Percentiles rank a stretch among this genome's conserved stretches.
Conservation (phyloP, 2,329 filamentous ascomycete genomes). For the Talaromyces sp. region DNA sequence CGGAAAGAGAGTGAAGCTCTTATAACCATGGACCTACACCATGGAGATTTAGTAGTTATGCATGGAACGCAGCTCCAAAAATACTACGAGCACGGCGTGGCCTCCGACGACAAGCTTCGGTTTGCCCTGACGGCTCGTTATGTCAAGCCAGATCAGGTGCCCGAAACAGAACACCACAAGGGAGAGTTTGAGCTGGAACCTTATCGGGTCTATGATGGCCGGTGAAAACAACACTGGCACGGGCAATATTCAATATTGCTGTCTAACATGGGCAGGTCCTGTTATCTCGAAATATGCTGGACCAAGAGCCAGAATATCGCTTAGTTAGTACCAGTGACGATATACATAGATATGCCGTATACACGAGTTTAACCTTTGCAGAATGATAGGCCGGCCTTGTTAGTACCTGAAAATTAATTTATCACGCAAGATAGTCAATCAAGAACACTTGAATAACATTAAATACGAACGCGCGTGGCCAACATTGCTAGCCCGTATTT, state of each 20-base stretch:
- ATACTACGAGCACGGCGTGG: slow-evolving; percentile 45
- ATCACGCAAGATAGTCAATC: background rate
- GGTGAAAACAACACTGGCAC: slow-evolving; percentile 10
- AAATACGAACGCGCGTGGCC: background rate
- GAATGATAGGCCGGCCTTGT: background rate
- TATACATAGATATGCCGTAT: background rate
- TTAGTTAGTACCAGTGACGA: no score
- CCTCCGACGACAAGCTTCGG: slow-evolving; percentile 24
- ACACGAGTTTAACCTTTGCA: background rate
- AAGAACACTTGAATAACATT: background rate
- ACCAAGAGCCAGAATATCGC: background rate
- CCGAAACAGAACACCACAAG: slow-evolving; percentile 19
- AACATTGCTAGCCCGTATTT: background rate
- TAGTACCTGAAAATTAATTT: background rate
- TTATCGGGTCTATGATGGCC: slow-evolving; percentile 26
- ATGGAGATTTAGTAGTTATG: slow-evolving; percentile 57
- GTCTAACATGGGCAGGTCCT: no score
- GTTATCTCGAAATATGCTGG: no score
- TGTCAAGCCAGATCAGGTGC: slow-evolving; percentile 22
- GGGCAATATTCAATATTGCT: background rate
- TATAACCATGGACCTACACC: slow-evolving; percentile 45
- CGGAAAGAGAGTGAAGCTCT: slow-evolving; percentile 22
- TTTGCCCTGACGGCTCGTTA: slow-evolving; percentile 33
- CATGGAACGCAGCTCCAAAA: slow-evolving; percentile 50
- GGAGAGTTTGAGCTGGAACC: slow-evolving; percentile 20